phyloP scores from a whole-genome alignment of 371 early-diverging fungal genomes.

The Batkoa obscura region DNA sequence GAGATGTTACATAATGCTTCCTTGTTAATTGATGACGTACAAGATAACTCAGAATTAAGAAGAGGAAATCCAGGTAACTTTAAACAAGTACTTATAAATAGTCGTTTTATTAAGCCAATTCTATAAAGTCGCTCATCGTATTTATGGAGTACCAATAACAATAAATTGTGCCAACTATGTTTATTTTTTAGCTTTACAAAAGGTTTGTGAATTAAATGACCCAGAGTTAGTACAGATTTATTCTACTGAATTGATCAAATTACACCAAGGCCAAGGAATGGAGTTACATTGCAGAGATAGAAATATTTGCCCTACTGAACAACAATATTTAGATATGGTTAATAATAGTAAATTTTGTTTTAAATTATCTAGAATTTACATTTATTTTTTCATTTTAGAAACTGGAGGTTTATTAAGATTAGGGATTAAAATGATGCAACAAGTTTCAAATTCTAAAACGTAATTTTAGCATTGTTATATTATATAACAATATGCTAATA shows the following conservation, averaged over 20 bases:
- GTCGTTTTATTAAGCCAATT: too few species aligned
- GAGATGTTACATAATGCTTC: constrained; percentile 90
- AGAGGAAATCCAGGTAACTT: constrained; percentile 52
- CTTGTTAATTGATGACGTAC: constrained; percentile 90
- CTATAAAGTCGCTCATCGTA: constrained; percentile 65
- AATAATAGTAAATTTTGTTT: constrained; percentile 50
- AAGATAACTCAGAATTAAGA: constrained; percentile 75
- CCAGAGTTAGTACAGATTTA: constrained; percentile 55
- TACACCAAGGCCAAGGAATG: constrained; percentile 91
- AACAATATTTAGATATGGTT: constrained; percentile 77
- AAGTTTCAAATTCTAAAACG: not conserved
- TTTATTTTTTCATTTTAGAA: constrained; percentile 24
- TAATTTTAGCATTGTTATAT: not conserved
- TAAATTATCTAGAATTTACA: not conserved
- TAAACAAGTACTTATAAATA: too few species aligned
- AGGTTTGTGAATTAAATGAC: constrained; percentile 43
- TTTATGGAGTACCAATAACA: constrained; percentile 75
- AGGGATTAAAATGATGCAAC: constrained; percentile 79
- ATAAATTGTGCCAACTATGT: constrained; percentile 93
- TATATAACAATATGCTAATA: not conserved
- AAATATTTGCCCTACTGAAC: constrained; percentile 60
- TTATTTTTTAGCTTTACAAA: constrained; percentile 75
- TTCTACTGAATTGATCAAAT: constrained; percentile 70
- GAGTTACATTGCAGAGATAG: constrained; percentile 79
- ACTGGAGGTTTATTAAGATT: constrained; percentile 86